Evolutionary conservation across 441 rosid genomes (phyloP).

Genomic region (Bocquillonia castaneifolia): DNA sequence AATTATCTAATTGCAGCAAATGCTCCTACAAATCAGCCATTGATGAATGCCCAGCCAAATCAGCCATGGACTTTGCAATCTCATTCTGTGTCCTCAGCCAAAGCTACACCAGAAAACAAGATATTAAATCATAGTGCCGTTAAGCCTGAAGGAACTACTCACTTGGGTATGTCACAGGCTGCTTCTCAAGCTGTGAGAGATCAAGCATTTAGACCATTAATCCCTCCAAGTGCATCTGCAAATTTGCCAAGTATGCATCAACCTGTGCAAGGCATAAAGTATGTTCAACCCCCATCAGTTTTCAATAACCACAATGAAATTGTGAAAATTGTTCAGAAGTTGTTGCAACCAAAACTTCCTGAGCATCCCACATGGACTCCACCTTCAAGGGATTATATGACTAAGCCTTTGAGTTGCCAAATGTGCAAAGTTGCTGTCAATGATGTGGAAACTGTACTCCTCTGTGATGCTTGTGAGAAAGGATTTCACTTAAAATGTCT

Average conservation of each 20-base stretch:
- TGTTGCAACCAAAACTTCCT: slow-evolving; percentile 61
- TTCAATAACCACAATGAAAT: slow-evolving; percentile 57
- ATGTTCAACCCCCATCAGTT: slow-evolving; percentile 44
- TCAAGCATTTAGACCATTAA: slow-evolving; percentile 56
- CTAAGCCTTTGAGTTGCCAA: slow-evolving; percentile 66
- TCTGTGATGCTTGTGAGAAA: slow-evolving; percentile 95
- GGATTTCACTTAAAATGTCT: slow-evolving; percentile 88
- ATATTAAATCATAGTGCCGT: slow-evolving; percentile 39
- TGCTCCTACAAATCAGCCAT: slow-evolving; percentile 46
- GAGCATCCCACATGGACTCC: slow-evolving; percentile 82
- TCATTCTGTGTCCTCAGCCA: slow-evolving; percentile 46
- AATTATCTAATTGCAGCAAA: slow-evolving; percentile 44
- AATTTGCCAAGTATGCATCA: slow-evolving; percentile 48
- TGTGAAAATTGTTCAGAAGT: slow-evolving; percentile 62
- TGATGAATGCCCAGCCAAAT: slow-evolving; percentile 33
- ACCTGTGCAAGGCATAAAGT: slow-evolving; percentile 50
- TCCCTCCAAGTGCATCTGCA: slow-evolving; percentile 48
- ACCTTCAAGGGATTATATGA: slow-evolving; percentile 95
- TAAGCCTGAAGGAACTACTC: slow-evolving; percentile 46
- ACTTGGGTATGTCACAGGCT: slow-evolving; percentile 25
- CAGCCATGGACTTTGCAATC: slow-evolving; percentile 67
- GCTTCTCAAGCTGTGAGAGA: slow-evolving; percentile 49
- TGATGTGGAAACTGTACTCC: slow-evolving; percentile 73
- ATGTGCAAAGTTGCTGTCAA: slow-evolving; percentile 51
- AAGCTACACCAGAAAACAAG: slow-evolving; percentile 47